A percentile compares a stretch with the other conserved stretches of the same genome.
Conservation (phyloP, 2,329 filamentous ascomycete species). For the Hymenoscyphus fraxineus region DNA sequence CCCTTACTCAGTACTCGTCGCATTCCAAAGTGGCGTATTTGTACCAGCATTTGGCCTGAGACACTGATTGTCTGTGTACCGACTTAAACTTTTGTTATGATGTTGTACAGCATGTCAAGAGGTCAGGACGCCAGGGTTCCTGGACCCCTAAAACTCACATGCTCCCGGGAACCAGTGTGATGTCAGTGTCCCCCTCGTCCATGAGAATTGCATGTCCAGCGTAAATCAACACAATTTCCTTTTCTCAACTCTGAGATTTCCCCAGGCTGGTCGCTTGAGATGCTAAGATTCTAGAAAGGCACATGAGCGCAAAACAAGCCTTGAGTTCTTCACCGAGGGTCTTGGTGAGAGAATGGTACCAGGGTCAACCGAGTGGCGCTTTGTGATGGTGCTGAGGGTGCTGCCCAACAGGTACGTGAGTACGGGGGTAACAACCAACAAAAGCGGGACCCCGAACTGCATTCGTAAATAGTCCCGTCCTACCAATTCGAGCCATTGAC, state of each 20-base stretch:
- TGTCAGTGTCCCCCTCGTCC: neutral
- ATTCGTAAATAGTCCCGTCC: constrained; percentile 11
- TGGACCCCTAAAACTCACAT: neutral
- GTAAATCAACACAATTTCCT: too few relatives aligned
- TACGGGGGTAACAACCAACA: neutral
- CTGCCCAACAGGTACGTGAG: too few relatives aligned
- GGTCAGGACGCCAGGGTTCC: neutral
- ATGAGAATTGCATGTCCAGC: neutral
- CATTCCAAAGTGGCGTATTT: neutral
- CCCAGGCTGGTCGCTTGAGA: neutral
- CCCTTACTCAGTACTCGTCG: neutral
- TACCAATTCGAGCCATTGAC: constrained; percentile 12
- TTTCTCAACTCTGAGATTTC: neutral
- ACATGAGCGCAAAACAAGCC: neutral
- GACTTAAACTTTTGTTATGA: neutral
- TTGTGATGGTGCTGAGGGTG: neutral
- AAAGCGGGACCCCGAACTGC: constrained; percentile 15
- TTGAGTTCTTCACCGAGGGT: neutral
- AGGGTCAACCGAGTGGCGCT: neutral
- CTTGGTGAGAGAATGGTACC: neutral
- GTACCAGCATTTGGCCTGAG: neutral
- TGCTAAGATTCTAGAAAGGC: neutral
- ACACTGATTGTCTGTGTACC: neutral
- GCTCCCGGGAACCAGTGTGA: neutral
- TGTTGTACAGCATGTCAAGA: constrained; percentile 4